Percentiles rank a stretch among this genome's conserved stretches.
Evolutionary conservation across 2,329 filamentous ascomycete genomes (phyloP).

Genomic region (Scorias spongiosa): DNA sequence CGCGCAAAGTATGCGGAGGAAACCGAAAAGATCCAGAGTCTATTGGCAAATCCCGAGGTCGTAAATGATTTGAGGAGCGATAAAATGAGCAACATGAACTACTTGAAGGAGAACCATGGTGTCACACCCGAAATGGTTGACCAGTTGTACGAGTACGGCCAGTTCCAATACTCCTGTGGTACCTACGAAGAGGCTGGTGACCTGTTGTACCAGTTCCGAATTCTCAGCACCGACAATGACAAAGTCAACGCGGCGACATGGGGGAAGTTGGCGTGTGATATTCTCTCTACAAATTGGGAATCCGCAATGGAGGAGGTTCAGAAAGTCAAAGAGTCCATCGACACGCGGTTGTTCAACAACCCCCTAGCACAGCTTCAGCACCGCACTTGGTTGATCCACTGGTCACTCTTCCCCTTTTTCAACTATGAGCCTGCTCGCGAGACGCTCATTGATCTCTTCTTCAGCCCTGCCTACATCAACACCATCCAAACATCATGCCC

Average conservation of each 20-base stretch:
- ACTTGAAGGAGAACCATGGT: conserved; percentile 88
- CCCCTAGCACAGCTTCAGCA: conserved; percentile 88
- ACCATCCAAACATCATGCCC: conserved; percentile 97
- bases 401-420: conserved; percentile 97
- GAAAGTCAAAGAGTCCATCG: conserved; percentile 83
- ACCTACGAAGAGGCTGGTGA: conserved; percentile 84
- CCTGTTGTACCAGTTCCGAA: conserved; percentile 92
- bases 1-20: conserved; percentile 74
- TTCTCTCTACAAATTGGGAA: conserved; percentile 91
- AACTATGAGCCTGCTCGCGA: conserved; percentile 90
- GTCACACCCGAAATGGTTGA: conserved; percentile 94
- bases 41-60: conserved; percentile 78
- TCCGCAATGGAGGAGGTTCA: conserved; percentile 77
- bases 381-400: conserved; percentile 95
- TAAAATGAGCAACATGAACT: conserved; percentile 98
- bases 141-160: conserved; percentile 85
- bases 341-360: conserved; percentile 91
- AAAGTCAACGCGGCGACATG: conserved; percentile 91
- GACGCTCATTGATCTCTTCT: conserved; percentile 85
- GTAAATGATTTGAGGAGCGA: conserved; percentile 83
- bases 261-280: conserved; percentile 95
- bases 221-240: conserved; percentile 96
- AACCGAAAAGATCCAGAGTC: conserved; percentile 73
- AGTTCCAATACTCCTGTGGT: conserved; percentile 96
- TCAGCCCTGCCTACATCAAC: conserved; percentile 96